These are phyloP conservation scores for Millerozyma acaciae DNA, from an alignment of 805 yeast species.

Conservation along the genomic window DNA sequence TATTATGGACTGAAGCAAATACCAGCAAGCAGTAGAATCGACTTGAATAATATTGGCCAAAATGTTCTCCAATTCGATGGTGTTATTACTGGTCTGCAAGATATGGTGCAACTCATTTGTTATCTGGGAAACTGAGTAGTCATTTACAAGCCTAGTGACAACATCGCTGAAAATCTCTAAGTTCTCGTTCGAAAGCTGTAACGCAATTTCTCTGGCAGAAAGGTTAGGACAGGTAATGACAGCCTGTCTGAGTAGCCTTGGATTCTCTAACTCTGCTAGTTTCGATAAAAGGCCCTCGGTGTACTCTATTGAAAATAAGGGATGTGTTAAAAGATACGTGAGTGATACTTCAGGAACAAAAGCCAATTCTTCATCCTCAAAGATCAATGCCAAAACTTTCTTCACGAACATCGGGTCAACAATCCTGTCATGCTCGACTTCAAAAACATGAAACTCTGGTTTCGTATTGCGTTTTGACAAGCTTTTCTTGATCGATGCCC, in stretches of 20 bases:
- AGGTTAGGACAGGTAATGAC: constrained; percentile 73
- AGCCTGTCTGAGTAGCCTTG: constrained; percentile 75
- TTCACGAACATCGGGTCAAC: constrained; percentile 57
- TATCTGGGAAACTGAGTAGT: constrained; percentile 57
- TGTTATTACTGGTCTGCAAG: constrained; percentile 22
- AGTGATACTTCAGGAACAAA: constrained; percentile 56
- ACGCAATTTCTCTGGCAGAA: constrained; percentile 58
- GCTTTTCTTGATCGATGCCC: constrained; percentile 18
- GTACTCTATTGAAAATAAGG: constrained; percentile 66
- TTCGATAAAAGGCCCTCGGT: constrained; percentile 55
- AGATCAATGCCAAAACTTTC: constrained; percentile 40
- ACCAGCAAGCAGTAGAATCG: constrained; percentile 53
- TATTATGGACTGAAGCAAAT: constrained; percentile 58
- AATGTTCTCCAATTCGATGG: constrained; percentile 33
- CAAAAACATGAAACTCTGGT: constrained; percentile 44
- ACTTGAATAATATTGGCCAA: constrained; percentile 30
- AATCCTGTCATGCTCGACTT: constrained; percentile 61
- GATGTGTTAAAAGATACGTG: constrained; percentile 80
- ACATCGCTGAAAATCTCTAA: constrained; percentile 67
- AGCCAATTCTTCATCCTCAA: constrained; percentile 21
- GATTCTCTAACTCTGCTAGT: constrained; percentile 36
- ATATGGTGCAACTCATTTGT: constrained; percentile 44
- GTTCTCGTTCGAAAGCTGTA: constrained; percentile 48
- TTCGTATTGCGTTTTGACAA: constrained; percentile 10
- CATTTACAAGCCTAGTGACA: constrained; percentile 61